phyloP scores from a whole-genome alignment of 495 filamentous ascomycete species.

The Endocarpon pusillum region DNA sequence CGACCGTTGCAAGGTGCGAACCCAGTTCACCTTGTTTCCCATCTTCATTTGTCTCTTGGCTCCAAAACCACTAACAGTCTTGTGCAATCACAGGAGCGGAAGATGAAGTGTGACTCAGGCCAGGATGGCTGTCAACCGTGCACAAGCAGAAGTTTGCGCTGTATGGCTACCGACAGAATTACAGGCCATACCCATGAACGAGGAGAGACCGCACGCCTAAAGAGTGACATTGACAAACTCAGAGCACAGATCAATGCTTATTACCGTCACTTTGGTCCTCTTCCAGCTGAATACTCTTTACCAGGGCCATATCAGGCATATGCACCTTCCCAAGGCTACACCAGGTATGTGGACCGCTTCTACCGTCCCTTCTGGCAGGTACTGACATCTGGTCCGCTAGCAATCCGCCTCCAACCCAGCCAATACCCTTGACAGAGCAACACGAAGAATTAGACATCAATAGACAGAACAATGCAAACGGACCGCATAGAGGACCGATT shows the following conservation, averaged over 20 bases:
- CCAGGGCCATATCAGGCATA: no score
- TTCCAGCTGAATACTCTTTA: no score
- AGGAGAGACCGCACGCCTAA: conserved; percentile 22
- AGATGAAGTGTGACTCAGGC: conserved; percentile 66
- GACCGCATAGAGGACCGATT: conserved; percentile 23
- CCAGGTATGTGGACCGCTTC: no score
- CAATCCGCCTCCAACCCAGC: no score
- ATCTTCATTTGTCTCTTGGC: neutral
- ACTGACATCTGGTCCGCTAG: no score
- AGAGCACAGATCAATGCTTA: neutral
- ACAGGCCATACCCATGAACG: conserved; percentile 67
- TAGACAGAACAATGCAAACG: no score
- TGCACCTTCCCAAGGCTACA: neutral
- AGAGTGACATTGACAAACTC: neutral
- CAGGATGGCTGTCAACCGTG: conserved; percentile 62
- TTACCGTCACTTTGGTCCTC: neutral
- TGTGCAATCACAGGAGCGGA: conserved; percentile 41
- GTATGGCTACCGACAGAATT: conserved; percentile 71
- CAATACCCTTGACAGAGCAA: no score
- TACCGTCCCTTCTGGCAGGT: no score
- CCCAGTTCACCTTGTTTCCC: no score
- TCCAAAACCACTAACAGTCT: neutral
- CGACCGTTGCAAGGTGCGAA: conserved; percentile 78
- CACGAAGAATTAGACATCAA: no score
- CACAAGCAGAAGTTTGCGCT: conserved; percentile 48